phyloP scores from a whole-genome alignment of 2,329 filamentous ascomycete species.

The Seiridium cupressi region DNA sequence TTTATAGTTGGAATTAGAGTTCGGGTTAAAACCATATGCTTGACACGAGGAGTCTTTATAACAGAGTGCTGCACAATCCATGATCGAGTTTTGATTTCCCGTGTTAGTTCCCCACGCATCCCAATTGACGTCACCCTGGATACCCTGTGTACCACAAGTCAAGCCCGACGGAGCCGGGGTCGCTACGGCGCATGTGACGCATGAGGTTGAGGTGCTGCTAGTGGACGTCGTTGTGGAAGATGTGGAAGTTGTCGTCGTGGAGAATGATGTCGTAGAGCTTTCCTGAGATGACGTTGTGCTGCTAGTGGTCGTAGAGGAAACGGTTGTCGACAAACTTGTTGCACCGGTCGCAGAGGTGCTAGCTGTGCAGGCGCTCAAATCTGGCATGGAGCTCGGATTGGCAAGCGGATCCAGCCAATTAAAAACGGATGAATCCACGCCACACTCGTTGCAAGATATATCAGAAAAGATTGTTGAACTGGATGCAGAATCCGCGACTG shows the following conservation, averaged over 20 bases:
- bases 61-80: background rate
- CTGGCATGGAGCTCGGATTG: background rate
- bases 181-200: background rate
- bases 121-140: too few relatives aligned
- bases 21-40: background rate
- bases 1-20: background rate
- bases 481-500: background rate
- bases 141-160: background rate
- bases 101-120: background rate
- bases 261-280: background rate
- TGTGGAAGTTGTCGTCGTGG: background rate
- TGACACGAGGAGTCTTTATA: background rate
- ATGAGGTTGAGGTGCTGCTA: background rate
- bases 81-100: background rate
- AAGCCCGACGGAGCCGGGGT: background rate
- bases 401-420: background rate
- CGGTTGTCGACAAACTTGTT: background rate
- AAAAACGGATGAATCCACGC: background rate
- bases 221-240: background rate
- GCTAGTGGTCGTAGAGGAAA: background rate
- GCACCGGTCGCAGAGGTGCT: background rate
- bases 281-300: background rate
- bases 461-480: background rate
- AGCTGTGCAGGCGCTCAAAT: background rate
- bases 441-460: background rate